Base-by-base conservation (phyloP, 805 yeast species). In the Saccharomycopsis olivae region DNA sequence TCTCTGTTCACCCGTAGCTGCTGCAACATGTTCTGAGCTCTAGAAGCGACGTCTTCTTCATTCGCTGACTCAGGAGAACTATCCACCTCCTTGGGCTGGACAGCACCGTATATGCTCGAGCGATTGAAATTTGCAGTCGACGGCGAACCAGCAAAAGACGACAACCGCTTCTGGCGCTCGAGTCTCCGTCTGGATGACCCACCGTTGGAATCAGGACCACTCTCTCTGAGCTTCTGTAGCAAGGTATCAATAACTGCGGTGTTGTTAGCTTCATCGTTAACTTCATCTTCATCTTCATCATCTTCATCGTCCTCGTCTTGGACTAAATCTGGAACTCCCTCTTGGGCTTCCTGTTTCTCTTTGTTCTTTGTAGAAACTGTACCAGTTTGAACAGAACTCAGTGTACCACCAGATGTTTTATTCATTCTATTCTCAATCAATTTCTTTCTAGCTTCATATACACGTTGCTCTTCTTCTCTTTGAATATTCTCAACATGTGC, bases 121-220 rank as follows among this genome's bases (percentile, higher is more conserved):
- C 49, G 49, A 41, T 40, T 35, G 36, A 49, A 41, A 32, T 32
- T 36, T 6, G 36, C 49, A 21, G 36, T 30, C 13, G 15, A 18
- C 14, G 28, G 29, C 14, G 40, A 33, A 14, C 35, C 20, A 1
- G 33, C 34, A n/a, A n/a, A 16, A 16, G 18, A 30, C 10, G 51
- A 36, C 6, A 39, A 13, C 3, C 47, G 20, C 15, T 41, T 18
- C 29, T 38, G 36, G 11, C 42, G 31, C 21, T 46, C 33, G 33
- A 38, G 6, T 47, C 53, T 15, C 42, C 55, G n/a, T 34, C 49
- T 14, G 40, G 43, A 72, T 41, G 85, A 80, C 78, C 65, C 1
- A 89, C 94, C 75, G 51, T 94, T 89, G 3, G 86, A 72, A 2
- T 84, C 65, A 1, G 92, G 74, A 47, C 87, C 92, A 4, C 84